phyloP scores from a whole-genome alignment of 2,329 filamentous ascomycete species.

The Xylaria arbuscula region DNA sequence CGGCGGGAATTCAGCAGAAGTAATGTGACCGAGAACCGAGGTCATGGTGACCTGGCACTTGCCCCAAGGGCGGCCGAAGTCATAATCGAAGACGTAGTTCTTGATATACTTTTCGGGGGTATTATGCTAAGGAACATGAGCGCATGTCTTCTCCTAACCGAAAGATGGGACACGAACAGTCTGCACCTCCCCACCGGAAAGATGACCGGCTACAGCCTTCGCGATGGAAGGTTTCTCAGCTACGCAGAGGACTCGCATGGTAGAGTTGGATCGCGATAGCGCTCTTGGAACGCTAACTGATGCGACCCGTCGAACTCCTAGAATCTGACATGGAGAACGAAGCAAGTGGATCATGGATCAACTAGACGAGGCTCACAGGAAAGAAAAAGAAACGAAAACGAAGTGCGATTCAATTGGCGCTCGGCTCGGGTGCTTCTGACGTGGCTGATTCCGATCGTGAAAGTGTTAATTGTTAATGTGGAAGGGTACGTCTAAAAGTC shows the following conservation, averaged over 20 bases:
- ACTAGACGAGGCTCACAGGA: neutral
- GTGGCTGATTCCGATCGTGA: neutral
- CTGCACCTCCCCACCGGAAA: conserved; percentile 79
- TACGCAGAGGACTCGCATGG: conserved; percentile 74
- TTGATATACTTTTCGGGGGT: conserved; percentile 84
- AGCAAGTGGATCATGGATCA: conserved; percentile 34
- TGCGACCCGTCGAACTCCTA: conserved; percentile 37
- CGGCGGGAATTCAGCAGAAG: conserved; percentile 78
- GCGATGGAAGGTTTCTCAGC: conserved; percentile 95
- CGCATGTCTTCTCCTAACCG: conserved; percentile 31
- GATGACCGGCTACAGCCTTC: conserved; percentile 89
- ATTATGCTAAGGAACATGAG: conserved; percentile 64
- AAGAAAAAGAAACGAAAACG: neutral
- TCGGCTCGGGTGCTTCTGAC: neutral
- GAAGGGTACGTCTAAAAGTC: conserved; percentile 5
- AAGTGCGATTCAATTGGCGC: neutral
- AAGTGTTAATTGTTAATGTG: neutral
- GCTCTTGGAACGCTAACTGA: conserved; percentile 15
- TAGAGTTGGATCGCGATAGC: conserved; percentile 42
- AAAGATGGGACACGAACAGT: conserved; percentile 65
- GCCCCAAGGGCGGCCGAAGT: conserved; percentile 85
- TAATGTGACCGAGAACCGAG: conserved; percentile 89
- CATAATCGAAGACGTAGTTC: conserved; percentile 92
- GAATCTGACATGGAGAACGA: conserved; percentile 33
- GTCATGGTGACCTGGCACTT: conserved; percentile 91